Evolutionary conservation across 2,329 filamentous ascomycete genomes (phyloP).

Genomic region (Immersiporthe knoxdaviesiana): DNA sequence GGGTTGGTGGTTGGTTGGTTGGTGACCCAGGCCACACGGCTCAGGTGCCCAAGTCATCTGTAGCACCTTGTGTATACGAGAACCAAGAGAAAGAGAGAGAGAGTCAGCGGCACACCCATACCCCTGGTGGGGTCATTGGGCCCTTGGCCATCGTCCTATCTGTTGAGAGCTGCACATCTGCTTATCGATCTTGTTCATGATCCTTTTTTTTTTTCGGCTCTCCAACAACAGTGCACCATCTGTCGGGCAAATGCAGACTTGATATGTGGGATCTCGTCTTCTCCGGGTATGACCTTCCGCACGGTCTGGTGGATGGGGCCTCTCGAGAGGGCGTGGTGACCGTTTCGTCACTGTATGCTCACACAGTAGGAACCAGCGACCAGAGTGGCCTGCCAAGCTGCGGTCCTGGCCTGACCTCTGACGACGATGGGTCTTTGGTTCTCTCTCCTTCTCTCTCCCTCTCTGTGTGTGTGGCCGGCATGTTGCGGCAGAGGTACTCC

Average conservation of each 20-base stretch:
- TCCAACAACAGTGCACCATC: not conserved
- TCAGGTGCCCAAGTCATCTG: not conserved
- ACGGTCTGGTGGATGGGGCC: not conserved
- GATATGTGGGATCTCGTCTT: not conserved
- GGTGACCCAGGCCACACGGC: not conserved
- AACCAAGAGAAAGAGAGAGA: not conserved
- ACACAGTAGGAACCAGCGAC: not conserved
- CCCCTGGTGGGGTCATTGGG: not conserved
- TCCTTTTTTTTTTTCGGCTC: not conserved
- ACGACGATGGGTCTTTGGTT: not conserved
- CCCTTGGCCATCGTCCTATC: not conserved
- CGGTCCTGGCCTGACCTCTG: not conserved
- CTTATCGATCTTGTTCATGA: not conserved
- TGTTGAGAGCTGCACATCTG: not conserved
- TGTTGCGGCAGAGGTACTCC: conserved; percentile 6
- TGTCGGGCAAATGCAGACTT: not conserved
- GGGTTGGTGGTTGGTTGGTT: too few relatives aligned
- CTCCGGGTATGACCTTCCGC: not conserved
- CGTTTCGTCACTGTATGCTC: not conserved
- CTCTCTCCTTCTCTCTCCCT: not conserved
- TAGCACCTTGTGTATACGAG: not conserved
- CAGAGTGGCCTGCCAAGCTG: not conserved
- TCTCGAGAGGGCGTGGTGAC: not conserved
- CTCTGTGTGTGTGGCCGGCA: not conserved
- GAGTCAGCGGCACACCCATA: not conserved